Evolutionary conservation across 2,329 filamentous ascomycete species (phyloP), one percentile per base, ranked within the genome.

Genomic region (Penicillium hordei): DNA sequence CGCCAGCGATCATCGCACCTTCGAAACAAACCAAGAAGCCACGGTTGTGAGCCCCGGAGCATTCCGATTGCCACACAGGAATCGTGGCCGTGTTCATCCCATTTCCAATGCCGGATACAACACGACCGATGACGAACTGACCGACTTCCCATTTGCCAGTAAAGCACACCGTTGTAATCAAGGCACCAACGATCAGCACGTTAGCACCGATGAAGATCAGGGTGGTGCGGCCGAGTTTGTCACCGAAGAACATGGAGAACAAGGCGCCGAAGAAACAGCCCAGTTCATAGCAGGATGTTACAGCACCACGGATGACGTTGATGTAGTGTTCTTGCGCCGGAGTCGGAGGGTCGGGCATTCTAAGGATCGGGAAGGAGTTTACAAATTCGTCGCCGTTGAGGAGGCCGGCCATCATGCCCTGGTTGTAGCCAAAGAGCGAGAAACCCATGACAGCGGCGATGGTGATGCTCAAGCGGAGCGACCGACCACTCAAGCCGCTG

Each of bases 121-220:
- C 53, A 53, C 64, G 63, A 4, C 64, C 64, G 15, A 63, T 48
- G 4, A 79, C 72, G 66, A 78, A 75, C 61, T 78, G 73, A 4
- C 72, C 68, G 10, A 60, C 21, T 12, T 52, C 62, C 60, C 61
- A 64, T 7, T 57, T 34, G 8, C 43, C 39, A 10, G 39, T 52
- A 34, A 59, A 66, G 33, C 64, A 54, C 43, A 56, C 50, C 0
- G 60, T 59, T 19, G 61, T 60, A 7, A 70, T 48, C 17, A 65
- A 48, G 6, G 67, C 63, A 25, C 68, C 68, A 29, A 69, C 8
- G 10, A 64, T 45, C 55, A 70, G 56, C 55, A 85, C 81, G 48
- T 82, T 69, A 27, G 81, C 77, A 44, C 83, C 83, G 46, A 81
- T 76, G 64, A 83, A 82, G 55, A 80, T 78, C 0, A 81, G 76